Conservation (phyloP, 1,139 yeast genomes). For the Suhomyces panamericanus region DNA sequence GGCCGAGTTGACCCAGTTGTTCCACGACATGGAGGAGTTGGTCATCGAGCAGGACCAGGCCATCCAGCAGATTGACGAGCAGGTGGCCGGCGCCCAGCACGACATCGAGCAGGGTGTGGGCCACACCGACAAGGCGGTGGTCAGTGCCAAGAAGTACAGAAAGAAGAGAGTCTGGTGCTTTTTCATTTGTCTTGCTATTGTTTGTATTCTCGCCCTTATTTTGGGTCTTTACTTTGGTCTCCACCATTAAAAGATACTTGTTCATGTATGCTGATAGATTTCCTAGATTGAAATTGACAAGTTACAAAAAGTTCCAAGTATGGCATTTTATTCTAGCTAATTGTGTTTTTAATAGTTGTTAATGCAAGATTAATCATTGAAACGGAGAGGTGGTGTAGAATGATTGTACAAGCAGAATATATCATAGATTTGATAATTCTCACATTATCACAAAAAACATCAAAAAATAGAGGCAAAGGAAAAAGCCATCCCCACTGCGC, state of each 20-base stretch:
- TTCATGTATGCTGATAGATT: constrained; percentile 12
- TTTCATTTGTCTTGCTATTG: constrained; percentile 58
- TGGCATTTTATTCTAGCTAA: constrained; percentile 9
- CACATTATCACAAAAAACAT: no score
- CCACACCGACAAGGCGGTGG: constrained; percentile 88
- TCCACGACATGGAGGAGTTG: constrained; percentile 94
- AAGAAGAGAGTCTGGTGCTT: constrained; percentile 89
- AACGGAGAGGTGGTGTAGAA: no score
- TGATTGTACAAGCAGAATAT: no score
- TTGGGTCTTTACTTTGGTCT: constrained; percentile 51
- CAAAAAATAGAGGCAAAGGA: no score
- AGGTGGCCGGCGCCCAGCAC: constrained; percentile 79
- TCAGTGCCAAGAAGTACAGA: constrained; percentile 86
- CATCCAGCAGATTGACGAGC: constrained; percentile 79
- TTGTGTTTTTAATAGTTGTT: constrained; percentile 10
- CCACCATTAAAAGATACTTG: constrained; percentile 15
- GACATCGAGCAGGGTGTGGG: constrained; percentile 95
- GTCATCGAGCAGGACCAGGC: constrained; percentile 95
- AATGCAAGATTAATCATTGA: constrained; percentile 2
- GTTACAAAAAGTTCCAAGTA: constrained; percentile 11
- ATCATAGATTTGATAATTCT: no score
- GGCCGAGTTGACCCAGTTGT: constrained; percentile 92
- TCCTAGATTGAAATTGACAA: constrained; percentile 7
- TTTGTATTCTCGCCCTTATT: constrained; percentile 68
- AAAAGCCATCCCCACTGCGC: no score